Conservation (phyloP, 176 grass and related monocot species). For the Echinochloa phyllopogon region DNA sequence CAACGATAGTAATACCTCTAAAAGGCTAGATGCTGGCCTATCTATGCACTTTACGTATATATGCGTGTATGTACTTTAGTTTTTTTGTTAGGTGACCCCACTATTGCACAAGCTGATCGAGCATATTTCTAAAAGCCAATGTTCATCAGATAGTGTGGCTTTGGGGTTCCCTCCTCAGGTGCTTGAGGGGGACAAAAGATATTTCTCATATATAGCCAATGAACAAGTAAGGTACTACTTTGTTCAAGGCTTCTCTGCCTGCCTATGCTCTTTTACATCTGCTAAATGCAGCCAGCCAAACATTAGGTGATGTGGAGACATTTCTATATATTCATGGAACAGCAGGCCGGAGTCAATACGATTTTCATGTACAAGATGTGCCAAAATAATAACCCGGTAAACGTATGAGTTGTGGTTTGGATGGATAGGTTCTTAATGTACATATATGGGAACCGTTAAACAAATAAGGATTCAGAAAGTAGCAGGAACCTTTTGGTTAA, state of each 20-base stretch:
- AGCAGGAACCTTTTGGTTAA: no score
- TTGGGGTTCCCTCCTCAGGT: neutral
- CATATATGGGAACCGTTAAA: no score
- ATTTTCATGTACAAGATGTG: neutral
- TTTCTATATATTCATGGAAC: neutral
- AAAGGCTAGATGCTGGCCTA: conserved; percentile 5
- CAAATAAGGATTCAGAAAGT: no score
- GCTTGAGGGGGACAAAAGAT: neutral
- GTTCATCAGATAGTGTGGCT: neutral
- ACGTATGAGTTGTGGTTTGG: no score
- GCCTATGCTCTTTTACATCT: neutral
- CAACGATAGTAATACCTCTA: neutral
- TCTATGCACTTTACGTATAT: neutral
- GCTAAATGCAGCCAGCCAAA: neutral
- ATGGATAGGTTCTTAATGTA: no score
- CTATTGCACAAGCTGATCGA: no score
- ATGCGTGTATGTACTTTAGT: neutral
- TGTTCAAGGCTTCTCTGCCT: neutral
- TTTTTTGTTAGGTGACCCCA: neutral
- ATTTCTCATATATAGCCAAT: neutral
- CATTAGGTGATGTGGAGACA: neutral
- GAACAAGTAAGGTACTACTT: neutral
- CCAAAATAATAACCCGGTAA: no score
- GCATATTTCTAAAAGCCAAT: neutral
- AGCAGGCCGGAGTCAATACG: no score